Evolutionary conservation across 2,329 filamentous ascomycete genomes (phyloP), one percentile per base, ranked within the genome.

Genomic region (Akanthomyces uredinophilus): DNA sequence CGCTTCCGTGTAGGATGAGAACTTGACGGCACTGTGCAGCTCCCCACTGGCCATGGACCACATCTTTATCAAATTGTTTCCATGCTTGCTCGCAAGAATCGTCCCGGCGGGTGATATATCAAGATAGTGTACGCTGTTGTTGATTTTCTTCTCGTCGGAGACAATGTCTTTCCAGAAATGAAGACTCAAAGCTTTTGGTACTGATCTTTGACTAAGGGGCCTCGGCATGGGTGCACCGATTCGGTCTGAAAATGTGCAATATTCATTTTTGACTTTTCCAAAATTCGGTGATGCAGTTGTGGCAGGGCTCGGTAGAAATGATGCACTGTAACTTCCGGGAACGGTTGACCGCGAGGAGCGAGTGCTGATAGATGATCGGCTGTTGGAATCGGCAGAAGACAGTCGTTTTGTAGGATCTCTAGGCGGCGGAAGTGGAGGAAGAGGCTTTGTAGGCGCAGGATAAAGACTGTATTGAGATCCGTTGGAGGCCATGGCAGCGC

Each of bases 41-140:
- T 93, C 89, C 27, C 93, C 92, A 70, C 92, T 88, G 64, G 91
- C 87, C 16, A 88, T 81, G 10, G 91, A 91, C 89, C 92, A 97
- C 60, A 97, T 91, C 76, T 96, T 96, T 64, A 96, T 89, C 1
- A 91, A 91, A 64, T 90, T 88, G 72, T 97, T 73, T 32, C 72
- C 72, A 43, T 73, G 71, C 60, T 73, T 73, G 66, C 70, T 76
- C 7, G 75, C 74, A 2, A 78, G 65, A 11, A 71, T 71, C 5
- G 70, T 68, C 0, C 71, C 71, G 1, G 68, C 69, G 1, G 70
- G 68, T 1, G 74, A 76, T 5, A 75, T 67, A 64, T 78, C 75
- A 32, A 77, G 66, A 58, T 71, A 75, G 64, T 72, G 71, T 10
- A 77, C 69, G 6, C 68, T 67, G 16, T 71, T 71, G 51, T 73